Percentiles rank a stretch among this genome's conserved stretches.
Conservation (phyloP, 2,329 filamentous ascomycete species). For the Penicillium brevicompactum region DNA sequence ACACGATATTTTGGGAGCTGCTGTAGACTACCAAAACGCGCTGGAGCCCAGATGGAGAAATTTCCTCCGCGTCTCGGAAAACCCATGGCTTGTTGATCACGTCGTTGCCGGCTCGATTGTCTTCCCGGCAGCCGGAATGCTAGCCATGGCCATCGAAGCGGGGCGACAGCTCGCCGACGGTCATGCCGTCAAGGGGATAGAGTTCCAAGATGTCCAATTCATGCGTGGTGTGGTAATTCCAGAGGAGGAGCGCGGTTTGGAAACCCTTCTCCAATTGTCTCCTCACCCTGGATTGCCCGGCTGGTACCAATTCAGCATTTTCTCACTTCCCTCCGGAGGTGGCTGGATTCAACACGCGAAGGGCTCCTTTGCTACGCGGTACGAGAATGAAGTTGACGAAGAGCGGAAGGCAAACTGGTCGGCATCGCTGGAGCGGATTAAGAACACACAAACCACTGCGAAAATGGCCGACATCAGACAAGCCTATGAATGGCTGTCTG, state of each 20-base stretch:
- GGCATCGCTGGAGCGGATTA: constrained; percentile 14
- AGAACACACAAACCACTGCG: constrained; percentile 16
- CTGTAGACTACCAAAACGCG: constrained; percentile 21
- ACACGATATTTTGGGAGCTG: constrained; percentile 29
- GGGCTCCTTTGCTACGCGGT: constrained; percentile 14
- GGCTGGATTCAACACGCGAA: constrained; percentile 23
- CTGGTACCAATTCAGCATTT: constrained; percentile 24
- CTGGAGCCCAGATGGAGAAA: constrained; percentile 49
- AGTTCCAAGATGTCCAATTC: constrained; percentile 21
- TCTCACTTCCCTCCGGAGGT: constrained; percentile 19
- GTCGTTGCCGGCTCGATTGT: constrained; percentile 27
- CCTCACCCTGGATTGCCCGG: constrained; percentile 18
- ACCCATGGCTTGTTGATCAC: constrained; percentile 52
- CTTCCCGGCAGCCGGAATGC: constrained; percentile 28
- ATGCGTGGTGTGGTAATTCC: constrained; percentile 21
- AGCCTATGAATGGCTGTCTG: constrained; percentile 23
- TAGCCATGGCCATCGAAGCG: constrained; percentile 27
- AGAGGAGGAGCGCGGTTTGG: constrained; percentile 19
- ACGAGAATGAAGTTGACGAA: constrained; percentile 5
- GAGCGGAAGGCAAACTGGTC: constrained; percentile 17
- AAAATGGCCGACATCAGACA: constrained; percentile 12
- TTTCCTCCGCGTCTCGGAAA: constrained; percentile 27
- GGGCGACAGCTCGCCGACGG: constrained; percentile 19
- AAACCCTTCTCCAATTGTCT: constrained; percentile 19
- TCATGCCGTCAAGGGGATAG: constrained; percentile 15